Percentiles rank a stretch among this genome's conserved stretches.
phyloP scores from a whole-genome alignment of 2,329 filamentous ascomycete species.

The Cladosporium austrohemisphaericum region DNA sequence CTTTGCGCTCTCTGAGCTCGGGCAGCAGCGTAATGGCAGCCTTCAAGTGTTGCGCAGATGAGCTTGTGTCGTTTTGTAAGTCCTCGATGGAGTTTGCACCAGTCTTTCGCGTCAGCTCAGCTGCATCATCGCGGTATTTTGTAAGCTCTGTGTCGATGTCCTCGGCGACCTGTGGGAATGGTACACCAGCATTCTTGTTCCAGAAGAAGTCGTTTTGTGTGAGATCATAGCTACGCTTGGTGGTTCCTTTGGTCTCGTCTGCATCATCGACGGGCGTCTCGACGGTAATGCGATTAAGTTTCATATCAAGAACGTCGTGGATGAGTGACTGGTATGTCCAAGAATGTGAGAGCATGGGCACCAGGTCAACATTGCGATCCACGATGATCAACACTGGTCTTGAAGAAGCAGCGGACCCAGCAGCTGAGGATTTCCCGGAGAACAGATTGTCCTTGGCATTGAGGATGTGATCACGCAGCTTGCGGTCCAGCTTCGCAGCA shows the following conservation, averaged over 20 bases:
- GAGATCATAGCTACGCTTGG: constrained; percentile 86
- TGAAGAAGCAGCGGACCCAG: constrained; percentile 60
- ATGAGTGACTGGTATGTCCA: constrained; percentile 87
- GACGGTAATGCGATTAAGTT: constrained; percentile 90
- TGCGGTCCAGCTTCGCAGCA: constrained; percentile 87
- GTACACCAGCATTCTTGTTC: constrained; percentile 83
- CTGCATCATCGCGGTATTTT: constrained; percentile 92
- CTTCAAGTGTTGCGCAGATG: constrained; percentile 91
- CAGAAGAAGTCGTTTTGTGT: constrained; percentile 93
- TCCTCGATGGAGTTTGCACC: constrained; percentile 91
- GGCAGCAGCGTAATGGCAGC: constrained; percentile 90
- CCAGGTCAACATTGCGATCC: constrained; percentile 90
- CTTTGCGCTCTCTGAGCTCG: constrained; percentile 87
- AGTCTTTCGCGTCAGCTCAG: constrained; percentile 91
- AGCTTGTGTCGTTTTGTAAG: constrained; percentile 80
- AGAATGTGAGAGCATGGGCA: constrained; percentile 98
- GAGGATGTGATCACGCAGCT: constrained; percentile 90
- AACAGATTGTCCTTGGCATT: constrained; percentile 99
- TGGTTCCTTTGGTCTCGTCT: constrained; percentile 68
- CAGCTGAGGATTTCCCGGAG: constrained; percentile 61
- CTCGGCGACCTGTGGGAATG: constrained; percentile 94
- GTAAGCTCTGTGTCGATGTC: constrained; percentile 92
- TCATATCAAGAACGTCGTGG: constrained; percentile 72
- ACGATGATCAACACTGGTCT: constrained; percentile 89
- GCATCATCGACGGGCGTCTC: constrained; percentile 76